Percentiles rank a stretch among this genome's conserved stretches.
phyloP scores from a whole-genome alignment of 2,329 filamentous ascomycete genomes.

The Dothideomycetes sp. region DNA sequence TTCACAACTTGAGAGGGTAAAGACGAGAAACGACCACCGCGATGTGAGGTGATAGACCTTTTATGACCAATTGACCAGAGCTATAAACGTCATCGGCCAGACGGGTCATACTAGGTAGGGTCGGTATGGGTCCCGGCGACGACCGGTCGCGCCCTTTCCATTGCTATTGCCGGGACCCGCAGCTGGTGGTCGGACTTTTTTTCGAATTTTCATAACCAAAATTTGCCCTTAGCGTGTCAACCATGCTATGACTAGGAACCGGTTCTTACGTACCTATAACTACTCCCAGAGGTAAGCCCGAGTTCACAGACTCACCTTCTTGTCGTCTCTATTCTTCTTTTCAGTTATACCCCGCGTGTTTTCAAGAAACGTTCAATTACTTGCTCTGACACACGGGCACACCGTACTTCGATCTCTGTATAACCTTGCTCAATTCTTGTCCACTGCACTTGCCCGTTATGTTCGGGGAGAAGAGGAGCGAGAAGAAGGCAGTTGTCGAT shows the following conservation, averaged over 20 bases:
- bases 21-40: neutral
- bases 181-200: conserved; percentile 8
- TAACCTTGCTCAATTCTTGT: neutral
- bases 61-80: conserved; percentile 3
- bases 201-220: conserved; percentile 11
- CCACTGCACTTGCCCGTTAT: conserved; percentile 1
- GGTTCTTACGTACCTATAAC: conserved; percentile 13
- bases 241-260: conserved; percentile 6
- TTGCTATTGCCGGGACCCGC: conserved; percentile 5
- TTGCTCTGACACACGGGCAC: conserved; percentile 6
- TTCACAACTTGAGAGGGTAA: neutral
- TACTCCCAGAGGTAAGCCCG: conserved; percentile 6
- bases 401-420: neutral
- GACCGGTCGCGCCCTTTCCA: neutral
- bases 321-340: neutral
- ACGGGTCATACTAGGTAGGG: neutral
- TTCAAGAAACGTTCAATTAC: conserved; percentile 4
- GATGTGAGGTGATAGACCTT: no score
- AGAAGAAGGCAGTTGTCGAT: no score
- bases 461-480: conserved; percentile 10
- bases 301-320: conserved; percentile 3
- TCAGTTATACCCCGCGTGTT: conserved; percentile 7
- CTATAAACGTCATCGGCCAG: neutral
- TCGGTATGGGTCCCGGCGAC: conserved; percentile 6
- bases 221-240: conserved; percentile 11